Percentiles rank a stretch among this genome's conserved stretches.
phyloP scores from a whole-genome alignment of 345 rosid species.

The Laguncularia racemosa region DNA sequence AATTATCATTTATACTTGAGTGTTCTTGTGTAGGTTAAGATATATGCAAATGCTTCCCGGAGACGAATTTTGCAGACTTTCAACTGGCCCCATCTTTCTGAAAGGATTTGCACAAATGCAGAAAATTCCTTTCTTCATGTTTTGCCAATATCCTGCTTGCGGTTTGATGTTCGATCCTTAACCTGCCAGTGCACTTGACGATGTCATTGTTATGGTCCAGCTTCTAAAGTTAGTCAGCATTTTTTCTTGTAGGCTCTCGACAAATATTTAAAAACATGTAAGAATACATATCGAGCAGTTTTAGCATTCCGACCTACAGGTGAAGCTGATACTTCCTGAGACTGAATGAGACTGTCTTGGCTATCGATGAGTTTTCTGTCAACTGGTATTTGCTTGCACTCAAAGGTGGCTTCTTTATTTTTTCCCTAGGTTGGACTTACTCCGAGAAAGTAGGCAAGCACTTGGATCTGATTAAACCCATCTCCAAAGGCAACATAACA shows the following conservation, averaged over 20 bases:
- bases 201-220: not conserved
- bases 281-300: conserved; percentile 39
- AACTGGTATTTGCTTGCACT: not conserved
- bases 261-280: conserved; percentile 41
- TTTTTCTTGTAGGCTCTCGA: conserved; percentile 26
- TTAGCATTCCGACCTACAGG: conserved; percentile 84
- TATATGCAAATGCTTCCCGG: conserved; percentile 58
- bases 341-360: not conserved
- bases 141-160: conserved; percentile 58
- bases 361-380: not conserved
- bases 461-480: conserved; percentile 59
- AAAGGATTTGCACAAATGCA: conserved; percentile 51
- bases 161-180: conserved; percentile 38
- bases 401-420: not conserved
- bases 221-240: conserved; percentile 1
- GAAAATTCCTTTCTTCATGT: conserved; percentile 63
- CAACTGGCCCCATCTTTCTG: conserved; percentile 58
- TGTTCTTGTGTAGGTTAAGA: conserved; percentile 37
- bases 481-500: conserved; percentile 45
- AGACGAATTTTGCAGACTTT: conserved; percentile 54
- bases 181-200: not conserved
- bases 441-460: conserved; percentile 48
- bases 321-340: not conserved
- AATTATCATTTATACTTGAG: not conserved
- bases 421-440: conserved; percentile 67